Evolutionary conservation across 371 early-diverging fungal species (phyloP).

Genomic region (Nosema granulosis): DNA sequence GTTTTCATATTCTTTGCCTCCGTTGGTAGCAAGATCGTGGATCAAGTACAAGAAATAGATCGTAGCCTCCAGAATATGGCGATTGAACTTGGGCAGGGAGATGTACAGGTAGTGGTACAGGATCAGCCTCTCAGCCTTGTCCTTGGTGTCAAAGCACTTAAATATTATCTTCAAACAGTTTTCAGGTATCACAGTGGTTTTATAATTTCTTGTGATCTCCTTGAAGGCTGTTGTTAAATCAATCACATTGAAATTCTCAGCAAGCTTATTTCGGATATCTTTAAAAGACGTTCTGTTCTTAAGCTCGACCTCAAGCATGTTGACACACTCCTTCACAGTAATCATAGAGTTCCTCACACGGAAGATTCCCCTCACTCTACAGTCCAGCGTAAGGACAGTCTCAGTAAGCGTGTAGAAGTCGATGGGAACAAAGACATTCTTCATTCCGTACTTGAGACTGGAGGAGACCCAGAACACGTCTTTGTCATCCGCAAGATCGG

Average conservation of each 20-base stretch:
- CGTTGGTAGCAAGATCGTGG: conserved; percentile 26
- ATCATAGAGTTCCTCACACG: conserved; percentile 40
- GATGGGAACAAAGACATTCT: conserved; percentile 39
- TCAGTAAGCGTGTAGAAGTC: conserved; percentile 47
- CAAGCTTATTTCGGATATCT: conserved; percentile 36
- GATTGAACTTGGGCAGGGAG: conserved; percentile 53
- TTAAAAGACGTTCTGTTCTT: conserved; percentile 2
- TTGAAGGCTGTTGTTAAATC: conserved; percentile 50
- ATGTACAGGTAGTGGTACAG: conserved; percentile 38
- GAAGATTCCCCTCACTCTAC: conserved; percentile 51
- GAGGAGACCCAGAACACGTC: neutral
- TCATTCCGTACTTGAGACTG: conserved; percentile 32
- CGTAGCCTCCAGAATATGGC: conserved; percentile 48
- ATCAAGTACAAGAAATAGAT: conserved; percentile 41
- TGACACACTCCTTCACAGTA: conserved; percentile 31
- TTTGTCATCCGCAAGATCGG: neutral
- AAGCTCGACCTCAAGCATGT: conserved; percentile 23
- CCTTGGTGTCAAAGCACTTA: conserved; percentile 31
- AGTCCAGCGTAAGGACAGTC: conserved; percentile 41
- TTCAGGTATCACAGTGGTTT: conserved; percentile 47
- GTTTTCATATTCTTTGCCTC: conserved; percentile 13
- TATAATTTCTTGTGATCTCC: conserved; percentile 41
- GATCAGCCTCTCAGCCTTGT: conserved; percentile 33
- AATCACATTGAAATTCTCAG: conserved; percentile 51
- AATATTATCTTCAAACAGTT: conserved; percentile 31